phyloP scores from a whole-genome alignment of 202 grass and related monocot species.

The Schoenoplectus triqueter region DNA sequence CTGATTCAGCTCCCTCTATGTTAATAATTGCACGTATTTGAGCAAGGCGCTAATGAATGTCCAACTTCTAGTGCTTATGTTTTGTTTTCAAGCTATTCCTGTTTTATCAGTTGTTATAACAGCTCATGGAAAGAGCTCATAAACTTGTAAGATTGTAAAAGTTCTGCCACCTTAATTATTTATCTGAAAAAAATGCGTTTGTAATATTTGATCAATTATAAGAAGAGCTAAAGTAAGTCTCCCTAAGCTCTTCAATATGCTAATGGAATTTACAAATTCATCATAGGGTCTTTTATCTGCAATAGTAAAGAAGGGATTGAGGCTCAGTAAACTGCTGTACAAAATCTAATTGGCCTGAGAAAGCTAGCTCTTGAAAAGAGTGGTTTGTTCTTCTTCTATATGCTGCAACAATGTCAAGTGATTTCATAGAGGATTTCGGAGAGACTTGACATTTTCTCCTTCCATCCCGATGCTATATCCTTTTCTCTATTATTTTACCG shows the following conservation, averaged over 20 bases:
- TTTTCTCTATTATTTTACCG: slow-evolving; percentile 33
- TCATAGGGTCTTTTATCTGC: slow-evolving; percentile 58
- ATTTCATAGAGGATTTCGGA: slow-evolving; percentile 86
- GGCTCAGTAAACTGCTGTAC: slow-evolving; percentile 60
- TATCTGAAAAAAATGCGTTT: slow-evolving; percentile 13
- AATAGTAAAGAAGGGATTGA: slow-evolving; percentile 70
- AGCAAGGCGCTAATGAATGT: not conserved
- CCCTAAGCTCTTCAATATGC: not conserved
- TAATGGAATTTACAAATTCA: slow-evolving; percentile 30
- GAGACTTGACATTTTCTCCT: slow-evolving; percentile 66
- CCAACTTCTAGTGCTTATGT: not conserved
- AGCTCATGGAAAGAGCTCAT: not conserved
- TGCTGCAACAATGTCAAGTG: slow-evolving; percentile 88
- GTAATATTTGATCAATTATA: not conserved
- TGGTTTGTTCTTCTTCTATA: slow-evolving; percentile 75
- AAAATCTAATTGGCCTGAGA: slow-evolving; percentile 65
- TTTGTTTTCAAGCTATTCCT: not conserved
- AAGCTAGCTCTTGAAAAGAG: slow-evolving; percentile 70
- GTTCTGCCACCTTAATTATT: not conserved
- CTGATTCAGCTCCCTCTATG: not conserved
- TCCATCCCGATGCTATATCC: slow-evolving; percentile 87
- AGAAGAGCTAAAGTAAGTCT: not conserved
- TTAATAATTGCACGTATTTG: not conserved
- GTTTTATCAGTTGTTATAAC: not conserved
- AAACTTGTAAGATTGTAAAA: not conserved